phyloP scores from a whole-genome alignment of 371 early-diverging fungal genomes.

The Mortierella sp. region DNA sequence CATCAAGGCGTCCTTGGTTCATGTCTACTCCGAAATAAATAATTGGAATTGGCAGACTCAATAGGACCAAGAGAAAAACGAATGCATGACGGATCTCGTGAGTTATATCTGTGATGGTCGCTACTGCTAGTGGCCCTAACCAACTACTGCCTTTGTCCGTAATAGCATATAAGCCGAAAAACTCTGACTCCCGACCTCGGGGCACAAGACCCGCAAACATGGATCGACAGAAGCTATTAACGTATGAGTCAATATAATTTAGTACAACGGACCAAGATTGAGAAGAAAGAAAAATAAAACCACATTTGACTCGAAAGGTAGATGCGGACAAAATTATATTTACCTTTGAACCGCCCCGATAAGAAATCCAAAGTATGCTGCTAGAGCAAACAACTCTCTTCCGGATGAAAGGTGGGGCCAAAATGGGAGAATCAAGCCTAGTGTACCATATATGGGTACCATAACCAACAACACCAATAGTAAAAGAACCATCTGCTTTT shows the following conservation, averaged over 20 bases:
- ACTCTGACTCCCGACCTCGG: constrained; percentile 49
- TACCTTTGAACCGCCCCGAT: constrained; percentile 52
- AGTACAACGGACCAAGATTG: not conserved
- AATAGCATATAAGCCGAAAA: constrained; percentile 52
- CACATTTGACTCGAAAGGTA: not conserved
- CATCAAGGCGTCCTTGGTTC: constrained; percentile 45
- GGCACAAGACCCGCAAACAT: constrained; percentile 48
- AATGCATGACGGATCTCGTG: constrained; percentile 54
- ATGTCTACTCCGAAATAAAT: constrained; percentile 50
- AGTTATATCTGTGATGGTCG: constrained; percentile 48
- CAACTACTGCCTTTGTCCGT: constrained; percentile 56
- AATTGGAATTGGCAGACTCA: constrained; percentile 48
- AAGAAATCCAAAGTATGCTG: constrained; percentile 44
- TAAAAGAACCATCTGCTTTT: constrained; percentile 51
- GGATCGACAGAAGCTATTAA: constrained; percentile 43
- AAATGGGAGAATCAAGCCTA: constrained; percentile 45
- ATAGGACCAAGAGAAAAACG: constrained; percentile 40
- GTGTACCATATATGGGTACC: constrained; percentile 44
- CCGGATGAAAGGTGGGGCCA: constrained; percentile 39
- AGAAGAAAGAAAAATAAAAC: not conserved
- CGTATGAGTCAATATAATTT: not conserved
- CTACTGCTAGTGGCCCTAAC: constrained; percentile 50
- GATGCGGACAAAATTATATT: constrained; percentile 12
- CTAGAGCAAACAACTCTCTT: constrained; percentile 38
- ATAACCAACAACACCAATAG: constrained; percentile 38